These are phyloP conservation scores for Tuber magnatum DNA, from an alignment of 495 filamentous ascomycete species.

Conservation along the genomic window DNA sequence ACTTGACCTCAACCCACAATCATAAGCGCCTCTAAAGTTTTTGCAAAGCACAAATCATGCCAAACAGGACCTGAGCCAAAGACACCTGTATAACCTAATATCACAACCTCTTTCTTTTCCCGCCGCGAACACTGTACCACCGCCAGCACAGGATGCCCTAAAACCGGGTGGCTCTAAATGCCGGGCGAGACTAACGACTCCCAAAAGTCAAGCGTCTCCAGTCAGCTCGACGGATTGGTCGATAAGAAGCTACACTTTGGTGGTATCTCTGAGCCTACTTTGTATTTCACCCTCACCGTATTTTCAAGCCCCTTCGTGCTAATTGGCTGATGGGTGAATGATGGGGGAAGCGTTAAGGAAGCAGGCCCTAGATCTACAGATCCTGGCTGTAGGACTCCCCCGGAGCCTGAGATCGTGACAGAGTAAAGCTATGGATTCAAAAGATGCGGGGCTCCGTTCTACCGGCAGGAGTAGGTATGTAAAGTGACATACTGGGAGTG, in stretches of 20 bases:
- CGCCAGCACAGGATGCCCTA: too few relatives aligned
- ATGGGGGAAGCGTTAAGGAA: slow-evolving; percentile 8
- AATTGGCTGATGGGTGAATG: not conserved
- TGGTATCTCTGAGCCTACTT: not conserved
- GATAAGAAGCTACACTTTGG: not conserved
- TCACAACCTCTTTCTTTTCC: too few relatives aligned
- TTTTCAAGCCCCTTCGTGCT: not conserved
- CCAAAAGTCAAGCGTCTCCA: slow-evolving; percentile 4
- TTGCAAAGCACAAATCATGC: too few relatives aligned
- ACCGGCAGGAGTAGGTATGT: slow-evolving; percentile 11
- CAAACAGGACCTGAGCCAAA: too few relatives aligned
- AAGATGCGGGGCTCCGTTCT: not conserved
- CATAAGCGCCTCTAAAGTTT: too few relatives aligned
- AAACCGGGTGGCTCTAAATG: not conserved
- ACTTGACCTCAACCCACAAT: too few relatives aligned
- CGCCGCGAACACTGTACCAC: too few relatives aligned
- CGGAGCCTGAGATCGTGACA: too few relatives aligned
- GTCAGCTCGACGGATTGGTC: not conserved
- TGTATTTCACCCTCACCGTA: not conserved
- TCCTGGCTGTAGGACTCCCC: too few relatives aligned
- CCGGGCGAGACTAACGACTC: not conserved
- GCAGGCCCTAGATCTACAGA: slow-evolving; percentile 17
- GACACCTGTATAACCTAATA: too few relatives aligned
- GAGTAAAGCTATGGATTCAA: slow-evolving; percentile 3
- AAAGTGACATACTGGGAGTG: slow-evolving; percentile 9